These are phyloP conservation scores for Volvariella volvacea DNA, from an alignment of 1,284 basidiomycete genomes.

Conservation along the genomic window DNA sequence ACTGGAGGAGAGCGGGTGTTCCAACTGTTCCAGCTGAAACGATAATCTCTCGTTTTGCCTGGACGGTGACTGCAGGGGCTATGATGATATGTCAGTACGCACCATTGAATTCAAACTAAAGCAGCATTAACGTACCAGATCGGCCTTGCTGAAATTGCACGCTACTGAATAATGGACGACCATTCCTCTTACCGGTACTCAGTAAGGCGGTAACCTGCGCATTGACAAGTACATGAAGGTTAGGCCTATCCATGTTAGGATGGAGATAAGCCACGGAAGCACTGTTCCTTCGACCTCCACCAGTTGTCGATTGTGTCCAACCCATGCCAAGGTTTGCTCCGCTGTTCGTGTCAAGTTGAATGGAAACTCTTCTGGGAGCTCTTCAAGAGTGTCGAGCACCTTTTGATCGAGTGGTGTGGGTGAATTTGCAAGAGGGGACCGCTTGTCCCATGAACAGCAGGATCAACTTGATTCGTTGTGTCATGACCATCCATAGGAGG, in stretches of 20 bases:
- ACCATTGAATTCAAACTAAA: background rate
- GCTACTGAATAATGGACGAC: background rate
- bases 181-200: constrained; percentile 23
- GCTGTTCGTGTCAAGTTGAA: constrained; percentile 33
- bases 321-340: constrained; percentile 33
- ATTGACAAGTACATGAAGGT: constrained; percentile 36
- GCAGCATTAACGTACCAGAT: too few relatives aligned
- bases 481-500: constrained; percentile 23
- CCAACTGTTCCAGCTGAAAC: constrained; percentile 35
- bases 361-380: constrained; percentile 24
- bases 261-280: constrained; percentile 32
- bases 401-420: constrained; percentile 23
- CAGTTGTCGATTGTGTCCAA: constrained; percentile 26
- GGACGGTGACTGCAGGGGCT: background rate
- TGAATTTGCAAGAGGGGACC: constrained; percentile 27
- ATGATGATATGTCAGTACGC: background rate
- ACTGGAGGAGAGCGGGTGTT: constrained; percentile 36
- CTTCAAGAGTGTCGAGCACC: constrained; percentile 24
- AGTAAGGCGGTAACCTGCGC: background rate
- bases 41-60: constrained; percentile 23
- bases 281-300: constrained; percentile 24
- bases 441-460: constrained; percentile 20
- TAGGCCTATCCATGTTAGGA: constrained; percentile 23
- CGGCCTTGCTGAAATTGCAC: constrained; percentile 1
- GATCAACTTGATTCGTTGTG: constrained; percentile 22